A percentile compares a stretch with the other conserved stretches of the same genome.
phyloP scores from a whole-genome alignment of 495 filamentous ascomycete species.

The Oleoguttula mirabilis region DNA sequence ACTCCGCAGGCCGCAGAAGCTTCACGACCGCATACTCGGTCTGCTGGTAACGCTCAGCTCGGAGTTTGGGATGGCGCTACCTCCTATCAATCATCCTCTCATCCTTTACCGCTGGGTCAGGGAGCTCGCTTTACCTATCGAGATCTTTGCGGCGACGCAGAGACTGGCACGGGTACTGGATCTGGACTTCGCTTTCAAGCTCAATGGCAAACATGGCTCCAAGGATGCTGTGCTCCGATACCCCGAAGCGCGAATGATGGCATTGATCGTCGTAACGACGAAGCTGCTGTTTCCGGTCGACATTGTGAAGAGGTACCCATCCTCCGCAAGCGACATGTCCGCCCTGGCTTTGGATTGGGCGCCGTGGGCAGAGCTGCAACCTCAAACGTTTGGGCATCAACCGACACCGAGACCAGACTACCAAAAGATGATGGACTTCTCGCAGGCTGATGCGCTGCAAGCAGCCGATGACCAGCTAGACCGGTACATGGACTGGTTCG shows the following conservation, averaged over 20 bases:
- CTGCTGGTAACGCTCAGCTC: slow-evolving; percentile 49
- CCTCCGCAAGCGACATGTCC: slow-evolving; percentile 46
- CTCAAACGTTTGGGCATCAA: background rate
- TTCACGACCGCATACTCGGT: slow-evolving; percentile 53
- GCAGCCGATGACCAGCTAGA: slow-evolving; percentile 61
- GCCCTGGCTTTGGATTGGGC: slow-evolving; percentile 57
- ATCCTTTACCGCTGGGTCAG: slow-evolving; percentile 58
- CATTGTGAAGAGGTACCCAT: slow-evolving; percentile 43
- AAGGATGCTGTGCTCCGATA: slow-evolving; percentile 20
- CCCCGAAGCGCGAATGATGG: slow-evolving; percentile 63
- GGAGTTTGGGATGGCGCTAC: slow-evolving; percentile 59
- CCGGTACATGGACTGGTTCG: slow-evolving; percentile 82
- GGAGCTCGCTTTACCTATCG: slow-evolving; percentile 63
- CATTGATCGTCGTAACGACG: slow-evolving; percentile 60
- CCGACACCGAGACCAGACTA: background rate
- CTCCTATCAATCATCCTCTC: slow-evolving; percentile 54
- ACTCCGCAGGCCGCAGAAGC: slow-evolving; percentile 38
- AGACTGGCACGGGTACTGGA: slow-evolving; percentile 46
- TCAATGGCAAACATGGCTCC: slow-evolving; percentile 16
- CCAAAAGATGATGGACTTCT: slow-evolving; percentile 33
- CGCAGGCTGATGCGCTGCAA: slow-evolving; percentile 53
- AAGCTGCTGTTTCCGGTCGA: slow-evolving; percentile 76
- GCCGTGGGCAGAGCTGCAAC: slow-evolving; percentile 42
- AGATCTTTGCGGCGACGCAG: slow-evolving; percentile 53
- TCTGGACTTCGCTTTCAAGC: slow-evolving; percentile 46